A percentile compares a stretch with the other conserved stretches of the same genome.
These are phyloP conservation scores for Dovyalis caffra DNA, from an alignment of 345 rosid genomes.

Conservation along the genomic window DNA sequence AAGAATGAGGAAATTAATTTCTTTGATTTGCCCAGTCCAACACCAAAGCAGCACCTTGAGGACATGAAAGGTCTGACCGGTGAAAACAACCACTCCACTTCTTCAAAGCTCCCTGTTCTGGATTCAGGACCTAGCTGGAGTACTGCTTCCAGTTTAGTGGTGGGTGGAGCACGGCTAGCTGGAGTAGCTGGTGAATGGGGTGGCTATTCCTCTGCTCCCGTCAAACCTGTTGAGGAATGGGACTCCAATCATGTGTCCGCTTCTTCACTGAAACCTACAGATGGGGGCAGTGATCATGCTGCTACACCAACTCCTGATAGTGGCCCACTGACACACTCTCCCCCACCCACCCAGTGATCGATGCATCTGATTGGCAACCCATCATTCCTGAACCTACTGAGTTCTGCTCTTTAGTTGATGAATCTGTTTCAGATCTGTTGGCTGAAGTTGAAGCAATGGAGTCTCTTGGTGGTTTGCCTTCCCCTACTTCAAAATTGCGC, in stretches of 20 bases:
- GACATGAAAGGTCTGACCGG: conserved; percentile 45
- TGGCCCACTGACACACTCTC: conserved; percentile 43
- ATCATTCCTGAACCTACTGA: conserved; percentile 64
- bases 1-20: conserved; percentile 46
- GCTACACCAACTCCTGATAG: conserved; percentile 64
- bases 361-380: conserved; percentile 67
- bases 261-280: conserved; percentile 48
- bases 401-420: conserved; percentile 59
- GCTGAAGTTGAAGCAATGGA: conserved; percentile 99
- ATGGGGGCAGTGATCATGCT: conserved; percentile 46
- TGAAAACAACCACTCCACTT: conserved; percentile 45
- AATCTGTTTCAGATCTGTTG: conserved; percentile 95
- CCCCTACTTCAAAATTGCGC: conserved; percentile 69
- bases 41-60: conserved; percentile 43
- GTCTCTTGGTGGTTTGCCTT: conserved; percentile 65
- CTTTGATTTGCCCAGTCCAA: conserved; percentile 48
- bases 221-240: conserved; percentile 48
- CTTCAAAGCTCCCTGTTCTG: conserved; percentile 48
- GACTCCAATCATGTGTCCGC: conserved; percentile 44
- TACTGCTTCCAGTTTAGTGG: conserved; percentile 62
- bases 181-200: conserved; percentile 60
- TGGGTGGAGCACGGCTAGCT: conserved; percentile 51
- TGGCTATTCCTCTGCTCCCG: conserved; percentile 38
- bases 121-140: conserved; percentile 76
- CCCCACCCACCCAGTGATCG: conserved; percentile 38